Evolutionary conservation across 148 eudicot species (phyloP), one percentile per base, ranked within the genome.

Genomic region (Rhododendron mucronatum): DNA sequence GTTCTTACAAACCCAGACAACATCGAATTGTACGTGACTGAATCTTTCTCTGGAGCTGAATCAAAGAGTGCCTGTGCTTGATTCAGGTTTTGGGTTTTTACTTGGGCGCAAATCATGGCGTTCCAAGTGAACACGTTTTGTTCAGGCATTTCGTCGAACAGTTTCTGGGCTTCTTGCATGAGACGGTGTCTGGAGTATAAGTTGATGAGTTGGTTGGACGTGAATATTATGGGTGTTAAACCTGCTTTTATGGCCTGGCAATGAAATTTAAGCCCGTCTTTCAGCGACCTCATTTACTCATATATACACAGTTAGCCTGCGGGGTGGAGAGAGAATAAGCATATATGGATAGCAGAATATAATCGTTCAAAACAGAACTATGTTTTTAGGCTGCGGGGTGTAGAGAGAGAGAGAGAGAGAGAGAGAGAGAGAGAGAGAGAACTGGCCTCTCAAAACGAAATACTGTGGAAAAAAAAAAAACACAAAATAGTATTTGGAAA

Each of bases 91-190:
- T 80, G 84, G 85, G 88, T 86, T 84, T 88, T 91, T 76, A 95
- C 82, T 88, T 92, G 86, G 61, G 98, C 95, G 86, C 91, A 90
- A 67, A 96, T 92, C 5, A 94, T 91, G n/a, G 98, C 90, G 85
- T 96, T 96, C 99, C 98, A 96, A 86, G 98, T 84, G 89, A 87
- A 96, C 3, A 93, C 95, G 84, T 96, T 96, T 87, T 95, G 90
- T 69, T 88, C 87, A 83, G 95, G 94, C 95, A 96, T 93, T 93
- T 94, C 95, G n/a, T 92, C 99, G 88, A 96, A 96, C 94, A 96
- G 74, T 26, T 90, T 91, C 0, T 78, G 93, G 53, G 94, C 96
- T 74, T 91, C 86, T 23, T 84, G 78, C 26, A 92, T n/a, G 44
- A 84, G 77, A 1, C 95, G 91, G 78, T 92, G 87, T 84, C 88